Base-by-base conservation (phyloP, 1,139 yeast genomes). In the Meyerozyma guilliermondii region DNA sequence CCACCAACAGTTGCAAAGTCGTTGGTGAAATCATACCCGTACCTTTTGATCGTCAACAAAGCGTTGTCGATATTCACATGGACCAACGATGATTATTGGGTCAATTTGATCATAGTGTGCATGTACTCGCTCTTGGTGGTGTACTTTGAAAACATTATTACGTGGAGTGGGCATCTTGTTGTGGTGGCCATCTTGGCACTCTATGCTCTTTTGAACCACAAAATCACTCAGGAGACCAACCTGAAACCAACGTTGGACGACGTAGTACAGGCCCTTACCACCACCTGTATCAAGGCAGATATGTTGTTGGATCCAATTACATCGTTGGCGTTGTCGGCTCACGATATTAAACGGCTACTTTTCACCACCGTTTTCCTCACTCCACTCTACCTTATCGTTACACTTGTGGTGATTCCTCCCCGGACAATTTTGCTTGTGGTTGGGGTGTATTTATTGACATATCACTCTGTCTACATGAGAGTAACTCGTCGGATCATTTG, bases 1-100 rank as follows among this genome's bases (percentile, higher is more conserved):
- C 98, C 98, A 1, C 95, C 96, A 4, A 80, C 91, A 0, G 91
- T 91, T 11, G 83, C 96, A 26, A 86, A 86, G 53, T 87, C 95
- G 5, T 71, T 91, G 43, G 78, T 89, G 40, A 77, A 80, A 49
- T 80, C 95, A 7, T 89, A 91, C 58, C 97, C 97, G 3, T 86
- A 87, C 56, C 69, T 91, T 40, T 71, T 86, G 37, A 76, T 87
- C 5, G 79, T 81, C 9, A 88, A 89, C 60, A 81, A 82, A 52
- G 48, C 78, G 7, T 68, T 89, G 43, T 80, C 89, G 30, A 72
- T 91, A 27, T 63, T 87, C 26, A 91, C 98, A 0, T 92, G 98
- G 98, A 87, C 97, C 2, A 83, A 83, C 47, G 91, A 85, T 36
- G 95, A 88, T 60, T 73, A 77, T 39, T 88, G 94, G 88, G 66